Evolutionary conservation across 2,329 filamentous ascomycete species (phyloP).

Genomic region (Ascochyta koolunga): DNA sequence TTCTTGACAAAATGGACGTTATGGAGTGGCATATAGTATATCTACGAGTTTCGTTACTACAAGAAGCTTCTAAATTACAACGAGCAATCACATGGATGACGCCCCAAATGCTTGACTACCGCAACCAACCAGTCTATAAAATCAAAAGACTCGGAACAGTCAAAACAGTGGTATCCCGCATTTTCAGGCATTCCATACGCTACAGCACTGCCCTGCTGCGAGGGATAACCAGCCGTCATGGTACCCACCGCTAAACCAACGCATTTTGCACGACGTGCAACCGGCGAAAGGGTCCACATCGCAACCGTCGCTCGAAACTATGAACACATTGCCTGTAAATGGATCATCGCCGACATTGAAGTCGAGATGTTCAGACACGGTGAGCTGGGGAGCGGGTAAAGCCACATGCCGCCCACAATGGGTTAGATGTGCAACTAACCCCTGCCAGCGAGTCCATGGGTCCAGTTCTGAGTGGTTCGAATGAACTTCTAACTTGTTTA

Average conservation of each 20-base stretch:
- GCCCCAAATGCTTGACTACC: too few relatives aligned
- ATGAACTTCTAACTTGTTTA: constrained; percentile 23
- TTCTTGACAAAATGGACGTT: not conserved
- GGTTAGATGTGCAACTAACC: constrained; percentile 21
- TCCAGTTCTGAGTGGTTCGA: constrained; percentile 23
- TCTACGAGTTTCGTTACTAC: not conserved
- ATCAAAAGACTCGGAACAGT: not conserved
- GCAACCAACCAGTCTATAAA: too few relatives aligned
- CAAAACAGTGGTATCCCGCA: not conserved
- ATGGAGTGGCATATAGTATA: not conserved
- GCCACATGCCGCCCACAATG: constrained; percentile 19
- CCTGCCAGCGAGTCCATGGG: constrained; percentile 18
- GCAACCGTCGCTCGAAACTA: not conserved
- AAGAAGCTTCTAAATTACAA: not conserved
- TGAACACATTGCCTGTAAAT: not conserved
- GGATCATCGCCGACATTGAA: constrained; percentile 13
- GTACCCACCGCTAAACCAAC: constrained; percentile 8
- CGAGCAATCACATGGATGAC: not conserved
- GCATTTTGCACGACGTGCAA: constrained; percentile 19
- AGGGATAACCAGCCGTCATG: constrained; percentile 10
- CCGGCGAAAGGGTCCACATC: constrained; percentile 9
- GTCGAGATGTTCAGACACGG: constrained; percentile 24
- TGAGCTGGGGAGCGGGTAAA: constrained; percentile 27
- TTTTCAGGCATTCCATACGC: constrained; percentile 11
- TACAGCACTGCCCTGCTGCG: constrained; percentile 11